These are phyloP conservation scores for Solanum sitiens DNA, from an alignment of 257 asterid genomes.

Conservation along the genomic window DNA sequence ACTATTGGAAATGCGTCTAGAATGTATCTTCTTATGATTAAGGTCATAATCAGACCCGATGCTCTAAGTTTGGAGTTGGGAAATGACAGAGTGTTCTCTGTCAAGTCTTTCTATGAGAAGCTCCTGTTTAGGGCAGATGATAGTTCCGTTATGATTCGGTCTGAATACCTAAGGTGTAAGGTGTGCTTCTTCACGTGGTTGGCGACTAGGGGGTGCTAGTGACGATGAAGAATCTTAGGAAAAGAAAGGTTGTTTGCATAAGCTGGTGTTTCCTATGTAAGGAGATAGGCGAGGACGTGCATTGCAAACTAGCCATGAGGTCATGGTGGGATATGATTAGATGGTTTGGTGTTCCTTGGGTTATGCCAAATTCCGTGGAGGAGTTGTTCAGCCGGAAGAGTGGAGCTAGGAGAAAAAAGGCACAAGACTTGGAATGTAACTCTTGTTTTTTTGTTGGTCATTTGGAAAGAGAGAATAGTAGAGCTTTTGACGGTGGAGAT, in stretches of 20 bases:
- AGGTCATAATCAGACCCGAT: neutral
- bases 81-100: neutral
- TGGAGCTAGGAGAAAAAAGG: neutral
- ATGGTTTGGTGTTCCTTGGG: neutral
- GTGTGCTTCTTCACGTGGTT: neutral
- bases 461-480: neutral
- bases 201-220: neutral
- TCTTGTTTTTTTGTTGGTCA: neutral
- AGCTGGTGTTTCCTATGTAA: neutral
- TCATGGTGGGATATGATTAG: neutral
- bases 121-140: neutral
- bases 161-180: neutral
- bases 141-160: neutral
- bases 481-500: neutral
- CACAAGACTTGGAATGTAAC: neutral
- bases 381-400: neutral
- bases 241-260: neutral
- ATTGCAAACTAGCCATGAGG: neutral
- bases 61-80: neutral
- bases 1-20: neutral
- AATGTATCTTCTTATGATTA: neutral
- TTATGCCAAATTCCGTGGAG: neutral
- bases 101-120: neutral
- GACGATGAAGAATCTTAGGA: neutral
- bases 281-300: neutral